Evolutionary conservation across 1,139 yeast genomes (phyloP), one percentile per base, ranked within the genome.

Genomic region (Arxiozyma slooffiae): DNA sequence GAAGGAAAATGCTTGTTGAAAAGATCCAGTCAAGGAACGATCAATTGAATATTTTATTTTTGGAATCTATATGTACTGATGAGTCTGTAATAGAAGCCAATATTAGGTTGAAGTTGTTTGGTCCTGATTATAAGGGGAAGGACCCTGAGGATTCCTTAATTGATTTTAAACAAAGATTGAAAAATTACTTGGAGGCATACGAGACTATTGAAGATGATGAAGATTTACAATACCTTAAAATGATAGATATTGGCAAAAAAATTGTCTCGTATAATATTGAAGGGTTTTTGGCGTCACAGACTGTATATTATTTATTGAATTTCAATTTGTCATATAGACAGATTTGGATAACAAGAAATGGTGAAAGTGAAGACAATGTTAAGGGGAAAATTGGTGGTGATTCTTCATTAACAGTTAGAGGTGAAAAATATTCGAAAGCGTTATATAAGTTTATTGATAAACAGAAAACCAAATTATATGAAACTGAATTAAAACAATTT

Each of bases 341-440:
- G 66, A 89, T 92, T 48, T 92, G 97, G 95, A 85, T 92, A 56
- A 83, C 97, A 1, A 77, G 97, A 56, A 97, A 90, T 63, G 98
- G 97, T 49, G 97, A 92, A 67, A 81, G 90, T 57, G 78, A 77
- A 45, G 96, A 88, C 64, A 92, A 90, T 65, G 81, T 87, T 36
- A 68, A 74, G 49, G 97, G 97, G 8, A 76, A 80, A 53, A 86
- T 92, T 57, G 97, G 98, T 17, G 97, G 97, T 22, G 94, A 92
- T 65, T 83, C 96, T 0, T 73, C 74, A 30, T 71, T 92, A 49
- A 92, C 97, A 0, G 75, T 77, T 54, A 78, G 96, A 51, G 98
- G 98, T 34, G 69, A 68, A 38, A 81, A 77, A 61, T 92, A 87
- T 63, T 74, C 95, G 0, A 74, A 74, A 55, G 83, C 96, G 0